phyloP scores from a whole-genome alignment of 202 grass and related monocot genomes.

The Elaeis oleifera region DNA sequence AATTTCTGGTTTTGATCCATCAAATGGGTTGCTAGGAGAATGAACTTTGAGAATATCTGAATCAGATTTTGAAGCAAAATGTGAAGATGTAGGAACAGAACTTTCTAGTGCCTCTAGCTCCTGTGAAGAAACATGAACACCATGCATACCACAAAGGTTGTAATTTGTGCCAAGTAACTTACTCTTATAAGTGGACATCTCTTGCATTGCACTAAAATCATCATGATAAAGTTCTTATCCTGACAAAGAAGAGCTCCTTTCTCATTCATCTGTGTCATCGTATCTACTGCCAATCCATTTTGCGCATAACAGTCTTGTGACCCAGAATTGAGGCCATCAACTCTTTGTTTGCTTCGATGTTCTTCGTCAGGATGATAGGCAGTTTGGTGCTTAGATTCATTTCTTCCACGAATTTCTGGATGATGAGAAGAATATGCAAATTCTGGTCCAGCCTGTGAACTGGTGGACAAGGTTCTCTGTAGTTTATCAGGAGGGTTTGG shows the following conservation, averaged over 20 bases:
- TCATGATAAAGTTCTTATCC: constrained; percentile 22
- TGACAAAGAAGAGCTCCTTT: constrained; percentile 24
- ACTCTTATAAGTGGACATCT: constrained; percentile 12
- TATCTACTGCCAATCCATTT: constrained; percentile 25
- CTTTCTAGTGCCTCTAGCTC: constrained; percentile 50
- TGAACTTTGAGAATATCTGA: constrained; percentile 21
- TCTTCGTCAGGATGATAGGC: constrained; percentile 24
- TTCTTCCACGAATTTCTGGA: constrained; percentile 17
- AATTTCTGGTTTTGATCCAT: constrained; percentile 23
- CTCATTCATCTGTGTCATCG: constrained; percentile 18
- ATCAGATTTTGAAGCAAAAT: constrained; percentile 23
- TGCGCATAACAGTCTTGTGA: constrained; percentile 25
- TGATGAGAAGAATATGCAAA: constrained; percentile 22
- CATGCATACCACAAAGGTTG: background rate
- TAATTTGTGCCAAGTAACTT: constrained; percentile 18
- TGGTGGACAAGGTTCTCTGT: background rate
- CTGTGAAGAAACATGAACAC: constrained; percentile 35
- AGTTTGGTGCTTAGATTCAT: constrained; percentile 23
- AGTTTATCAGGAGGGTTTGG: background rate
- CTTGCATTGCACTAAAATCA: constrained; percentile 18
- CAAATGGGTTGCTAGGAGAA: constrained; percentile 21
- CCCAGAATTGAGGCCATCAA: constrained; percentile 10
- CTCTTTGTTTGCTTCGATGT: constrained; percentile 13
- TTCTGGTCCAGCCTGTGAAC: constrained; percentile 6
- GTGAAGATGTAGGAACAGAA: constrained; percentile 22